These are phyloP conservation scores for Carallia pectinifolia DNA, from an alignment of 345 rosid genomes.

Conservation along the genomic window DNA sequence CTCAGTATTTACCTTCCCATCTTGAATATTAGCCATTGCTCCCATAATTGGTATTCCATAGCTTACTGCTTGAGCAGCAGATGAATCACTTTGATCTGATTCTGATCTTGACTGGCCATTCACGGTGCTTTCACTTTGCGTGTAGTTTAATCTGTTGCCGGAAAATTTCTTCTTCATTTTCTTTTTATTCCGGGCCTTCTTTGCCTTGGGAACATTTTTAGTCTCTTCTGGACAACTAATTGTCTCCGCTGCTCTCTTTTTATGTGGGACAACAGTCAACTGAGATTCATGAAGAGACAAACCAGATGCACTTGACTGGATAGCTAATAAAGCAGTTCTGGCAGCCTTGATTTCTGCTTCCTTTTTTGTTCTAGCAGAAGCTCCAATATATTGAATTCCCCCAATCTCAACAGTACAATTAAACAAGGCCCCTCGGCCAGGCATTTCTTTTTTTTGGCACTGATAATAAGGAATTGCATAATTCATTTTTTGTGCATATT, in stretches of 20 bases:
- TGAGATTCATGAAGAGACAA: constrained; percentile 34
- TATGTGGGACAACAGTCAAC: constrained; percentile 70
- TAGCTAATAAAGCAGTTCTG: constrained; percentile 80
- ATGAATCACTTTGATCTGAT: constrained; percentile 15
- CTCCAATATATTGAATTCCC: constrained; percentile 79
- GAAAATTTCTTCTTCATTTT: constrained; percentile 37
- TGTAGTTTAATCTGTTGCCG: constrained; percentile 9
- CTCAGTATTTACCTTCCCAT: not conserved
- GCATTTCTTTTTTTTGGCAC: constrained; percentile 50
- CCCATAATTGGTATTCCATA: constrained; percentile 2
- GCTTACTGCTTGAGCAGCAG: constrained; percentile 12
- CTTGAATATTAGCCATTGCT: constrained; percentile 7
- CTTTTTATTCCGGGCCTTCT: constrained; percentile 57
- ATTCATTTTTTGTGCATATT: constrained; percentile 96
- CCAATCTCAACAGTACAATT: constrained; percentile 81
- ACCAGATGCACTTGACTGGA: constrained; percentile 40
- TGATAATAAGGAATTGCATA: constrained; percentile 75
- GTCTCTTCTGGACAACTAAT: constrained; percentile 34
- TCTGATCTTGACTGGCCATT: constrained; percentile 17
- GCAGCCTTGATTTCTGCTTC: constrained; percentile 96
- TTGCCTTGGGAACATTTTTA: constrained; percentile 48
- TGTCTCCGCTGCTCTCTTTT: constrained; percentile 52
- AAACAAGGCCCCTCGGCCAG: constrained; percentile 39
- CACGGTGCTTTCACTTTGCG: constrained; percentile 11
- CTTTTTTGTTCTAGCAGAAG: constrained; percentile 64